phyloP scores from a whole-genome alignment of 2,329 filamentous ascomycete genomes.

The Domatiomyces catenatus region DNA sequence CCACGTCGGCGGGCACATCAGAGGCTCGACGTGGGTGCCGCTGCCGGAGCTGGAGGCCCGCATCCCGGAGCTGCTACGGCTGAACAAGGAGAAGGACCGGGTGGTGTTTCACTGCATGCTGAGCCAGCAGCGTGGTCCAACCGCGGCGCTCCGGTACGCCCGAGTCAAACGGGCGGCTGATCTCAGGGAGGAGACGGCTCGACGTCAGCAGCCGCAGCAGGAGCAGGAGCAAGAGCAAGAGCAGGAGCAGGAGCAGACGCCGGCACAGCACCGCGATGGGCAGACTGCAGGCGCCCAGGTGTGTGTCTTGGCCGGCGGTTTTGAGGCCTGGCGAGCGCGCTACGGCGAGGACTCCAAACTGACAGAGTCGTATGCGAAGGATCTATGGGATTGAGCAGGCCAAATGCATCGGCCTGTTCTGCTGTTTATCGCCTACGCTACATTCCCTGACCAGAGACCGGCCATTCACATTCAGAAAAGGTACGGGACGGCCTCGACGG shows the following conservation, averaged over 20 bases:
- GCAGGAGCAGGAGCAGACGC: background rate
- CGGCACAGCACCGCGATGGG: slow-evolving; percentile 5
- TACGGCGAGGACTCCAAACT: slow-evolving; percentile 61
- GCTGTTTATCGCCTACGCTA: too few species aligned
- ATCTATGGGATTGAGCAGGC: slow-evolving; percentile 51
- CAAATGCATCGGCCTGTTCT: background rate
- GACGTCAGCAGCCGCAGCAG: slow-evolving; percentile 6
- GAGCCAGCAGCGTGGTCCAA: slow-evolving; percentile 77
- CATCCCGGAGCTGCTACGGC: slow-evolving; percentile 68
- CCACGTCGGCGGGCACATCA: slow-evolving; percentile 81
- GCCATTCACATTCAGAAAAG: background rate
- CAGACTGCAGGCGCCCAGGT: slow-evolving; percentile 42
- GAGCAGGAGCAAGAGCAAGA: slow-evolving; percentile 11
- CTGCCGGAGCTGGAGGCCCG: slow-evolving; percentile 55
- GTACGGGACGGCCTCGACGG: background rate
- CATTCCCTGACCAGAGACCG: too few species aligned
- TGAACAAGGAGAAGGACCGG: slow-evolving; percentile 58
- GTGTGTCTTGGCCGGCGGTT: slow-evolving; percentile 68
- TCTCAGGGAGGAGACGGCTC: slow-evolving; percentile 7
- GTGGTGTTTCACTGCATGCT: slow-evolving; percentile 93
- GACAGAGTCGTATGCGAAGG: slow-evolving; percentile 70
- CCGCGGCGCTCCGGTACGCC: slow-evolving; percentile 61
- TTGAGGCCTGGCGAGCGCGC: slow-evolving; percentile 74
- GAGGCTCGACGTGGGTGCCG: slow-evolving; percentile 59
- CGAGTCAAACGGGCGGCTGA: slow-evolving; percentile 25